Percentiles rank a stretch among this genome's conserved stretches.
These are phyloP conservation scores for Flaveria floridana DNA, from an alignment of 140 eudicot species.

Conservation along the genomic window DNA sequence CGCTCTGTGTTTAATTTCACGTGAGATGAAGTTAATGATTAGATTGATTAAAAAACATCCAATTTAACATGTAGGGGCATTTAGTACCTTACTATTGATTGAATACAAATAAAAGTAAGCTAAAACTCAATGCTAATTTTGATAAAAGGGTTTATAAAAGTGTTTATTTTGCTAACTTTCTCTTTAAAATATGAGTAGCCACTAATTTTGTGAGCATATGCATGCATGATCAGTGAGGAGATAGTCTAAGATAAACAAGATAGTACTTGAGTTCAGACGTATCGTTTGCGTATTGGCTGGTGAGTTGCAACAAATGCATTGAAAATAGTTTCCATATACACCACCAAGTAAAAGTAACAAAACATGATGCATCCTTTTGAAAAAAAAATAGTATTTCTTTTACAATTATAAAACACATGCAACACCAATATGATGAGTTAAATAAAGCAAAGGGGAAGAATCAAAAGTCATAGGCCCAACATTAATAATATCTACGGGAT, in stretches of 20 bases:
- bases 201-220: too few species aligned
- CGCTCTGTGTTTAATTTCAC: too few species aligned
- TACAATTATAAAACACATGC: background rate
- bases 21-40: too few species aligned
- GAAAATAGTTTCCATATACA: background rate
- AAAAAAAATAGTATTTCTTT: background rate
- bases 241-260: background rate
- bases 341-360: background rate
- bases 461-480: constrained; percentile 32
- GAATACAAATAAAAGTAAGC: too few species aligned
- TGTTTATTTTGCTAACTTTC: too few species aligned
- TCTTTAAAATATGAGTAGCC: too few species aligned
- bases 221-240: too few species aligned
- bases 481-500: constrained; percentile 34
- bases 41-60: too few species aligned
- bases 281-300: constrained; percentile 3
- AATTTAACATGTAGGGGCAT: too few species aligned
- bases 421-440: background rate
- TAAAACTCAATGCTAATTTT: too few species aligned
- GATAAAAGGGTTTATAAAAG: too few species aligned
- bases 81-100: too few species aligned
- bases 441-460: constrained; percentile 24
- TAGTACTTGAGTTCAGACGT: background rate
- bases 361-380: background rate
- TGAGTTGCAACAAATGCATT: constrained; percentile 1